Percentiles rank a stretch among this genome's conserved stretches.
Conservation (phyloP, 2,329 filamentous ascomycete genomes). For the Nothomitra cinnamomea region DNA sequence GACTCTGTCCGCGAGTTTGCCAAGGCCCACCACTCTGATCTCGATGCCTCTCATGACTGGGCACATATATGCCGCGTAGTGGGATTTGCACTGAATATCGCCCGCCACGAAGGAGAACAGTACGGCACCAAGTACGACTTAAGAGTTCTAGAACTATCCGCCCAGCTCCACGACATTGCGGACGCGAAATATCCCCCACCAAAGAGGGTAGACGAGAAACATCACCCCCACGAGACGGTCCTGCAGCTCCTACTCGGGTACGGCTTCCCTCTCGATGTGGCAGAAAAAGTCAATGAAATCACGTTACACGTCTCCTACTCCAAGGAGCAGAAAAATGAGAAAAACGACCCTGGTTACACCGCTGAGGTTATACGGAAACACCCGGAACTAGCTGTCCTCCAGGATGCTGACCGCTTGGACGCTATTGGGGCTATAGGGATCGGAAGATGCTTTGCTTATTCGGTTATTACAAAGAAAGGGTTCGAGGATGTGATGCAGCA, state of each 20-base stretch:
- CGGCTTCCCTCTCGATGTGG: conserved; percentile 40
- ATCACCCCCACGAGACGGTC: conserved; percentile 36
- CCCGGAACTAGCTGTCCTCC: conserved; percentile 69
- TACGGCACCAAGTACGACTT: conserved; percentile 27
- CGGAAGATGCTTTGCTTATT: conserved; percentile 59
- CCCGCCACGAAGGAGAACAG: conserved; percentile 24
- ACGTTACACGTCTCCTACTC: conserved; percentile 65
- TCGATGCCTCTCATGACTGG: conserved; percentile 81
- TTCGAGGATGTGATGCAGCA: conserved; percentile 54
- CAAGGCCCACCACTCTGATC: conserved; percentile 21
- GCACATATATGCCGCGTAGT: conserved; percentile 67
- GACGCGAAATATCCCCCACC: conserved; percentile 58
- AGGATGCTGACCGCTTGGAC: conserved; percentile 87
- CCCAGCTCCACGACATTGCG: conserved; percentile 74
- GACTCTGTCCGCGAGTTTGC: too few species aligned
- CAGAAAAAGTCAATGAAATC: conserved; percentile 50
- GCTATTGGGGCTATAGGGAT: conserved; percentile 78
- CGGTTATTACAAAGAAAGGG: conserved; percentile 39
- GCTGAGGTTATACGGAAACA: conserved; percentile 41
- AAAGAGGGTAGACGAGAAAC: conserved; percentile 9
- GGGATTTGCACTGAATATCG: conserved; percentile 46
- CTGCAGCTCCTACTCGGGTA: conserved; percentile 35
- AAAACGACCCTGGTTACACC: conserved; percentile 43
- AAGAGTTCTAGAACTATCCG: conserved; percentile 46
- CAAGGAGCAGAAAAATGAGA: conserved; percentile 53